Base-by-base conservation (phyloP, 345 rosid genomes). In the Psidium friedrichsthalianum region DNA sequence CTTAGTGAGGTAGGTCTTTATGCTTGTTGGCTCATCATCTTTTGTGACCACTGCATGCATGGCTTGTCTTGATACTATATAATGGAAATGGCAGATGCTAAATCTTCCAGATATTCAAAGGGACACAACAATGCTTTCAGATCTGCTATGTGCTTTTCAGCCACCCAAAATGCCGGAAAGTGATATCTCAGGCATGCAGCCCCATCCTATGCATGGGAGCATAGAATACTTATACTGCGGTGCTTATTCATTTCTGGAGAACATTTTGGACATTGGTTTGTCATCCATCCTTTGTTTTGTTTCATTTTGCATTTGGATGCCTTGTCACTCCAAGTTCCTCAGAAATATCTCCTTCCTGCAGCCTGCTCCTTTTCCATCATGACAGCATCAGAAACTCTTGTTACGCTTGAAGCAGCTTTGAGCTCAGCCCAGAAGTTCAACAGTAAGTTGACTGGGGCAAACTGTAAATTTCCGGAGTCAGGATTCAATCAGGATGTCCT, bases 361-460 rank as follows among this genome's bases (percentile, higher is more conserved):
- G 98, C 95, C 59, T 96, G 94, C 87, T 92, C 96, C 85, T 92
- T 91, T 88, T 94, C 96, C 88, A 94, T 96, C 86, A 87, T 82
- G 85, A 85, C 94, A 84, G 95, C 96, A 82, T 92, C 91, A 69
- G 98, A 94, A 85, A 90, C 90, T 85, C 96, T 96, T 84, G 87
- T 94, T 82, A 88, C 92, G 83, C 88, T 96, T 81, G 96, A 94
- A 86, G 93, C 95, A 56, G 83, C 91, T 84, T 82, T 89, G 74
- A 89, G 87, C 51, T 93, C 94, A 51, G 86, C 90, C 80, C 92
- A 90, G 87, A 91, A 82, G 40, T 55, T 88, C 84, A 86, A 88
- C 84, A 88, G 85, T 84, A 89, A 87, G 87, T 86, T 84, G 18
- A 74, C 7, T 82, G 94, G 91, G 86, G 91, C 56, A 82, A 89